Evolutionary conservation across 2,329 filamentous ascomycete genomes (phyloP).

Genomic region (Fusarium tanahbumbuense): DNA sequence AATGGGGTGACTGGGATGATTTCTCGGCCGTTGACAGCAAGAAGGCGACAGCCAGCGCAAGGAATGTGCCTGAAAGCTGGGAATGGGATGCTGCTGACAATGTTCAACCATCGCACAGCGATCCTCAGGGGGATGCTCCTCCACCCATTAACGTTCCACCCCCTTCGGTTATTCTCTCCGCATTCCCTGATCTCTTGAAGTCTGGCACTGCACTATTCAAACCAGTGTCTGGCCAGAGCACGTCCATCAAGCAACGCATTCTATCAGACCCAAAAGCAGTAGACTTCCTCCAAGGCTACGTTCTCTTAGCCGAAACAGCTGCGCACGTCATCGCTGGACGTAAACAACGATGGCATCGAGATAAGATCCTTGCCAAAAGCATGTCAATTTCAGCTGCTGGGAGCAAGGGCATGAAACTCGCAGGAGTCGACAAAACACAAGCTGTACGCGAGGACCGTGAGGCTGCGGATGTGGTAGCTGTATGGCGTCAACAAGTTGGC

Average conservation of each 20-base stretch:
- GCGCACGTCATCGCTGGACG: slow-evolving; percentile 87
- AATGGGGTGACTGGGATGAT: slow-evolving; percentile 66
- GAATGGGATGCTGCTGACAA: slow-evolving; percentile 61
- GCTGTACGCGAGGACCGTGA: slow-evolving; percentile 86
- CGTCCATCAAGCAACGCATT: slow-evolving; percentile 70
- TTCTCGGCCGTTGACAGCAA: slow-evolving; percentile 46
- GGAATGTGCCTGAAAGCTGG: slow-evolving; percentile 54
- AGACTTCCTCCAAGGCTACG: slow-evolving; percentile 72
- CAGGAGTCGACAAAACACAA: slow-evolving; percentile 85
- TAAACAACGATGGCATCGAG: slow-evolving; percentile 89
- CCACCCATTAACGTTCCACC: slow-evolving; percentile 91
- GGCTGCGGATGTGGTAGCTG: slow-evolving; percentile 77
- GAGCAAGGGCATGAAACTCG: slow-evolving; percentile 90
- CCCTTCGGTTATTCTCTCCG: slow-evolving; percentile 81
- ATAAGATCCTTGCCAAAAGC: slow-evolving; percentile 83
- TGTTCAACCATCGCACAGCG: slow-evolving; percentile 40
- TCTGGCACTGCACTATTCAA: slow-evolving; percentile 75
- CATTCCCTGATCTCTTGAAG: slow-evolving; percentile 78
- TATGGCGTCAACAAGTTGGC: slow-evolving; percentile 82
- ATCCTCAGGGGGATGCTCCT: slow-evolving; percentile 50
- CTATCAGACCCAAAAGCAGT: slow-evolving; percentile 71
- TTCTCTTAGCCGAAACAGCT: slow-evolving; percentile 73
- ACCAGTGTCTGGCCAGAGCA: slow-evolving; percentile 68
- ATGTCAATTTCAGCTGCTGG: slow-evolving; percentile 87
- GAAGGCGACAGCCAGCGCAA: slow-evolving; percentile 27